These are phyloP conservation scores for Talaromyces sp. DNA, from an alignment of 2,329 filamentous ascomycete species.

Conservation along the genomic window DNA sequence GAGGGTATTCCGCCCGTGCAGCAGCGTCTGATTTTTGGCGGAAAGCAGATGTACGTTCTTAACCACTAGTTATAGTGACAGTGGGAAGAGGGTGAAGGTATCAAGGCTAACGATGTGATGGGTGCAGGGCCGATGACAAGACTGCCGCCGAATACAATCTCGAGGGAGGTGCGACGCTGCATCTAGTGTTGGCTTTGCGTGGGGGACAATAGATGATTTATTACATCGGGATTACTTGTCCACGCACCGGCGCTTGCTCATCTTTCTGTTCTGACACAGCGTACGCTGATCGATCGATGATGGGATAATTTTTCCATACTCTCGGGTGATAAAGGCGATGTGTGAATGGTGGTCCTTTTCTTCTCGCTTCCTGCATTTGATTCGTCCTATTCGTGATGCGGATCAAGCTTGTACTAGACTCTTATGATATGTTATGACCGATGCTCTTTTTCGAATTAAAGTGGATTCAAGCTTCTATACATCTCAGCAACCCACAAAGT, in stretches of 20 bases:
- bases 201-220: constrained; percentile 54
- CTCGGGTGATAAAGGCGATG: too few species aligned
- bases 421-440: constrained; percentile 12
- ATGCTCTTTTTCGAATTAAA: constrained; percentile 6
- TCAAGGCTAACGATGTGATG: not conserved
- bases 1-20: constrained; percentile 97
- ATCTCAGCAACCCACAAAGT: too few species aligned
- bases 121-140: constrained; percentile 82
- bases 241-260: not conserved
- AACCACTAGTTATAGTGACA: too few species aligned
- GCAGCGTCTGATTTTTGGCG: constrained; percentile 91
- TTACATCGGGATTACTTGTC: not conserved
- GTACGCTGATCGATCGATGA: not conserved
- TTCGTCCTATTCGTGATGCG: not conserved
- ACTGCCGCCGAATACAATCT: constrained; percentile 86
- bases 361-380: constrained; percentile 1
- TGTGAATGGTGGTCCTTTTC: not conserved
- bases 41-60: constrained; percentile 84
- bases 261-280: not conserved
- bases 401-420: constrained; percentile 10
- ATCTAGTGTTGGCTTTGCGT: constrained; percentile 90
- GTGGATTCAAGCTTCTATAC: not conserved
- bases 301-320: too few species aligned
- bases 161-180: constrained; percentile 86
- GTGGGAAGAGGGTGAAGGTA: not conserved